phyloP scores from a whole-genome alignment of 768 basidiomycete genomes.

The Amanita jacksonii region DNA sequence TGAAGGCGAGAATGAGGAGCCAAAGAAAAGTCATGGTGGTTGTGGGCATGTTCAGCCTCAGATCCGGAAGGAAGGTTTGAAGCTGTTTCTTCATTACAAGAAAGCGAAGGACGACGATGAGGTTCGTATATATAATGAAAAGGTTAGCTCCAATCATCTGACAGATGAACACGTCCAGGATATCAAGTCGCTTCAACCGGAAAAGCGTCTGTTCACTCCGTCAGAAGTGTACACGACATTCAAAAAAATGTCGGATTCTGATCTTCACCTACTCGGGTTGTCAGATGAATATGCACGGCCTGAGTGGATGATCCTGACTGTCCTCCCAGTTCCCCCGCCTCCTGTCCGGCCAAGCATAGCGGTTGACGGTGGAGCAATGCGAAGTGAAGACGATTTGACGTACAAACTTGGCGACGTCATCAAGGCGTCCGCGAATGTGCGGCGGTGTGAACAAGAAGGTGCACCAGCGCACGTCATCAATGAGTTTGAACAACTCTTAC shows the following conservation, averaged over 20 bases:
- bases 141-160: conserved; percentile 10
- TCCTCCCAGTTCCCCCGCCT: conserved; percentile 95
- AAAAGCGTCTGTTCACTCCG: conserved; percentile 75
- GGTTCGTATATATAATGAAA: conserved; percentile 37
- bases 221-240: conserved; percentile 90
- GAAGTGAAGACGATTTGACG: conserved; percentile 96
- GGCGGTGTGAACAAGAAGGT: conserved; percentile 91
- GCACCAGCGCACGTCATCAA: conserved; percentile 93
- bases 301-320: conserved; percentile 99
- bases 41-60: conserved; percentile 89
- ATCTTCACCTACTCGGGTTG: conserved; percentile 82
- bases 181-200: conserved; percentile 69
- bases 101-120: conserved; percentile 92
- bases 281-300: conserved; percentile 95
- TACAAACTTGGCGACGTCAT: conserved; percentile 97
- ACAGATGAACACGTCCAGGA: conserved; percentile 39
- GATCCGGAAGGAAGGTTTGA: conserved; percentile 90
- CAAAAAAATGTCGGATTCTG: conserved; percentile 88
- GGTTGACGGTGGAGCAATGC: conserved; percentile 93
- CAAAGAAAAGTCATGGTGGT: conserved; percentile 91
- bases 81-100: conserved; percentile 92
- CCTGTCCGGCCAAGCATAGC: conserved; percentile 97
- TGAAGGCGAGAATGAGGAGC: conserved; percentile 56
- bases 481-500: conserved; percentile 92
- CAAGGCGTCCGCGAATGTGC: conserved; percentile 87